Percentiles rank a stretch among this genome's conserved stretches.
These are phyloP conservation scores for Fraxinus pennsylvanica DNA, from an alignment of 257 asterid genomes.

Conservation along the genomic window DNA sequence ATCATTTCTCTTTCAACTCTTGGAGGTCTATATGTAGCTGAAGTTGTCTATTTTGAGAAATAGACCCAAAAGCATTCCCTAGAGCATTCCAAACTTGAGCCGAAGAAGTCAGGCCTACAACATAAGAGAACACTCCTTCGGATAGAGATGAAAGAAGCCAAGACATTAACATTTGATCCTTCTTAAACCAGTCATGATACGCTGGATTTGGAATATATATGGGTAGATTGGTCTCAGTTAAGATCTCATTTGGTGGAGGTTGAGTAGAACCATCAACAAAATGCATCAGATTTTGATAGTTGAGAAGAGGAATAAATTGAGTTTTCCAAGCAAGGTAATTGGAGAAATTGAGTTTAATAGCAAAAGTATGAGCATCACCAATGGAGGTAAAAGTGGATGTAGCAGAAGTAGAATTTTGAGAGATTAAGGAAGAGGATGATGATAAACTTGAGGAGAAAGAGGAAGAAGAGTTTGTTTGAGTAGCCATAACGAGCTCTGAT, in stretches of 20 bases:
- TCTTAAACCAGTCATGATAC: too few relatives aligned
- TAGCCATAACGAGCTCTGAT: too few relatives aligned
- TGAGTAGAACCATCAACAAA: neutral
- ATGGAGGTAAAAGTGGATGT: too few relatives aligned
- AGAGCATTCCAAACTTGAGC: constrained; percentile 7
- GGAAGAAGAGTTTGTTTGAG: too few relatives aligned
- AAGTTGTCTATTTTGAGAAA: constrained; percentile 8
- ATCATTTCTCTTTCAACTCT: neutral
- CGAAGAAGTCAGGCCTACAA: neutral
- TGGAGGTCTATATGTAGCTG: neutral
- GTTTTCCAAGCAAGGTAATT: neutral
- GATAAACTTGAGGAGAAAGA: too few relatives aligned
- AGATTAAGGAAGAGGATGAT: too few relatives aligned
- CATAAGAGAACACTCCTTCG: constrained; percentile 2
- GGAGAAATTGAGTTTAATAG: too few relatives aligned
- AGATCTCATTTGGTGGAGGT: neutral
- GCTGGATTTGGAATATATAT: too few relatives aligned
- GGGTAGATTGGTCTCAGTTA: neutral
- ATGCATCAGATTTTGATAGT: neutral
- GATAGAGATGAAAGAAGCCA: constrained; percentile 13
- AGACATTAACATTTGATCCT: too few relatives aligned
- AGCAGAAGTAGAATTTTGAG: too few relatives aligned
- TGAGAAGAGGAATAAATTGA: neutral
- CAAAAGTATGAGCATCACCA: too few relatives aligned
- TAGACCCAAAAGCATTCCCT: neutral